These are phyloP conservation scores for Xylaria intraflava DNA, from an alignment of 495 filamentous ascomycete species.

Conservation along the genomic window DNA sequence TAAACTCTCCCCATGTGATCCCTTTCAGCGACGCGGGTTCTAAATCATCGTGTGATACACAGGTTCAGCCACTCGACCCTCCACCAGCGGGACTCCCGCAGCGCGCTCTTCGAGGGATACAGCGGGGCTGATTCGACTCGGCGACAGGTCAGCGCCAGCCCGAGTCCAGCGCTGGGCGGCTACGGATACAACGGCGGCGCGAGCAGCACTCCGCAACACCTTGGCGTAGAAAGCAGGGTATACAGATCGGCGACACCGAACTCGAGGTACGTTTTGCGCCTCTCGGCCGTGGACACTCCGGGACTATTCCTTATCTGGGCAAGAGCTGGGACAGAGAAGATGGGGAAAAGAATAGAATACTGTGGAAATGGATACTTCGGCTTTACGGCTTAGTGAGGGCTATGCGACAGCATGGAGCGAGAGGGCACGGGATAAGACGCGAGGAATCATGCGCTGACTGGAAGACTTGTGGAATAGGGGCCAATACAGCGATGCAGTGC, in stretches of 20 bases:
- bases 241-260: conserved; percentile 73
- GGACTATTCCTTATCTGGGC: background rate
- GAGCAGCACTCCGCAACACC: conserved; percentile 28
- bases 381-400: background rate
- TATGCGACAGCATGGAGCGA: background rate
- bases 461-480: conserved; percentile 47
- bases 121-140: conserved; percentile 48
- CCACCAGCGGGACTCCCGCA: conserved; percentile 81
- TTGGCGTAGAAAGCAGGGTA: conserved; percentile 30
- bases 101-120: conserved; percentile 83
- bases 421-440: background rate
- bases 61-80: conserved; percentile 58
- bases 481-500: conserved; percentile 88
- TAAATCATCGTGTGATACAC: background rate
- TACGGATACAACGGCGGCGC: conserved; percentile 56
- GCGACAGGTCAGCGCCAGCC: conserved; percentile 45
- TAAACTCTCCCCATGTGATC: background rate
- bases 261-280: conserved; percentile 49
- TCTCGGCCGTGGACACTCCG: background rate
- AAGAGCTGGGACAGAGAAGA: background rate
- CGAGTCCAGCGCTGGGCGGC: conserved; percentile 48
- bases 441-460: background rate
- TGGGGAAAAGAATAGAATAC: background rate
- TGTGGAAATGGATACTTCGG: background rate
- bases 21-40: background rate